Evolutionary conservation across 441 rosid species (phyloP), one percentile per base, ranked within the genome.

Genomic region (Populus hybrid): DNA sequence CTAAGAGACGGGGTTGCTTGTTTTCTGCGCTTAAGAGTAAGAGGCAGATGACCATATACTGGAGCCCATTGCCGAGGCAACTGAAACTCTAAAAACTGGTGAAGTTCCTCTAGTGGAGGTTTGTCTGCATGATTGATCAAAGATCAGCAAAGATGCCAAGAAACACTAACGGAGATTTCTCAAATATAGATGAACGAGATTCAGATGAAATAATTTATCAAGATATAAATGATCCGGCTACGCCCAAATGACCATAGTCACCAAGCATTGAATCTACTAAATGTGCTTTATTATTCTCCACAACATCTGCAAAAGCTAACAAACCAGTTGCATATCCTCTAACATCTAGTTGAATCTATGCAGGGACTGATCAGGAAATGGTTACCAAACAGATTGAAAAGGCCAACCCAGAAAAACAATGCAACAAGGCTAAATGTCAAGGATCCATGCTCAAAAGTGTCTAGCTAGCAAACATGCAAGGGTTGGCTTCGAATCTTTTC

Each of bases 31-130:
- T 87, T 89, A 68, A 88, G 94, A 64, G 93, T 88, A 63, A 95
- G 97, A 78, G 98, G 97, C 69, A 94, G 92, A 80, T 94, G 95
- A 35, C 94, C 84, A 30, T 94, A 95, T 23, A 90, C 88, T 1
- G 98, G 97, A 76, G 98, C 98, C 99, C 99, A 95, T 78, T 90
- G 93, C 78, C 98, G 91, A 76, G 97, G 97, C 77, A 95, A 85
- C 79, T 94, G 98, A 84, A 95, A 92, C 83, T 95, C 99, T 16
- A 94, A 89, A 87, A 95, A 95, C 75, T 90, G 94, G 67, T 90
- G 90, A 69, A 95, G 91, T 73, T 95, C 99, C 85, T 95, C 99
- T 80, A 91, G 89, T 0, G 82, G 93, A 50, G 99, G 99, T 82
- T 94, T 94, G 76, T 94, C 99, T 95, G 90, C 85, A 87, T 59